Evolutionary conservation across 306 rosid species (phyloP).

Genomic region (Prosopis cineraria): DNA sequence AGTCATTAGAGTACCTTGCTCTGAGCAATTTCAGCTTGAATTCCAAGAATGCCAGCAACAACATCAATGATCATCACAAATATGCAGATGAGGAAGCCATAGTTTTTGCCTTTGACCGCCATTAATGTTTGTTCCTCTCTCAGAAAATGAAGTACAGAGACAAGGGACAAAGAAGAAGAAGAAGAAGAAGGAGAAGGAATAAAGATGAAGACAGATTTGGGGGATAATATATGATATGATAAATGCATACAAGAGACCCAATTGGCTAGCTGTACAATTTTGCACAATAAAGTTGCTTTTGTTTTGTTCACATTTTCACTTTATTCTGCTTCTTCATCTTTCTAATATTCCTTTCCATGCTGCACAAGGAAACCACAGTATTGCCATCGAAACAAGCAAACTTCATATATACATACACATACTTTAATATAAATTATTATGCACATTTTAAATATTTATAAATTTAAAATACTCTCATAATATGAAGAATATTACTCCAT

Average conservation of each 20-base stretch:
- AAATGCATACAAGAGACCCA: conserved; percentile 7
- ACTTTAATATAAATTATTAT: too few species aligned
- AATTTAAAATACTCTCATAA: too few species aligned
- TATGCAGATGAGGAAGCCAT: conserved; percentile 61
- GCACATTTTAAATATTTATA: too few species aligned
- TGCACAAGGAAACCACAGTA: conserved; percentile 64
- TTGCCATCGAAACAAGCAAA: conserved; percentile 42
- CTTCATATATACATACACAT: neutral
- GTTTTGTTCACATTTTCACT: conserved; percentile 35
- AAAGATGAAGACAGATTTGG: conserved; percentile 40
- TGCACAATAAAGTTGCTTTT: conserved; percentile 50
- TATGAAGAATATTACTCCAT: too few species aligned
- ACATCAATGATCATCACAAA: conserved; percentile 58
- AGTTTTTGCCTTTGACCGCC: conserved; percentile 49
- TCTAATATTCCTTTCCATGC: conserved; percentile 62
- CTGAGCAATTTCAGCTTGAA: conserved; percentile 77
- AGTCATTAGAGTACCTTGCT: conserved; percentile 63
- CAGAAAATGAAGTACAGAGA: neutral
- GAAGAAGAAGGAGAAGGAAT: conserved; percentile 9
- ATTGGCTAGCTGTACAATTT: conserved; percentile 38
- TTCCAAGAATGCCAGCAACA: conserved; percentile 79
- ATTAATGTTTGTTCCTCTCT: conserved; percentile 41
- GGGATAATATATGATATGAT: conserved; percentile 14
- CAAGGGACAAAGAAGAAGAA: neutral
- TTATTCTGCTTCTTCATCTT: conserved; percentile 39